These are phyloP conservation scores for Maudiozyma saulgeensis DNA, from an alignment of 805 yeast species.

Conservation along the genomic window DNA sequence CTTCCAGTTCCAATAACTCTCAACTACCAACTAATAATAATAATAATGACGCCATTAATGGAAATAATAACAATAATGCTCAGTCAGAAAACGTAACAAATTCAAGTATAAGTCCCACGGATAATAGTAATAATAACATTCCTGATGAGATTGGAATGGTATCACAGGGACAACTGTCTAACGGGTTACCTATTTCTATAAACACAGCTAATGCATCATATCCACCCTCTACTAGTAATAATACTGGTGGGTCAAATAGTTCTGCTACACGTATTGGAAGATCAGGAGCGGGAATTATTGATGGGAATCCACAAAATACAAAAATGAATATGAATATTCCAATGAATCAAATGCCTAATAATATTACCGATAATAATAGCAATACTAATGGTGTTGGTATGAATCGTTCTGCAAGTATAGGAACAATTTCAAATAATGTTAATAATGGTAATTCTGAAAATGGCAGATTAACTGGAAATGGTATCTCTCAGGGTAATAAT, in stretches of 20 bases:
- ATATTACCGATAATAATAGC: not conserved
- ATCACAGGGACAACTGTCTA: not conserved
- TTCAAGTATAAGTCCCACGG: not conserved
- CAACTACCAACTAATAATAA: not conserved
- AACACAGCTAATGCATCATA: not conserved
- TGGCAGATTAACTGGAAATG: too few relatives aligned
- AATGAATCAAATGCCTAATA: not conserved
- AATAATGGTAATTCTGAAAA: too few relatives aligned
- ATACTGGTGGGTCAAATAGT: too few relatives aligned
- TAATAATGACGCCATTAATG: not conserved
- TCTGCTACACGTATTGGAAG: too few relatives aligned
- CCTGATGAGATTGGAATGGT: not conserved
- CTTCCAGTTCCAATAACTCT: not conserved
- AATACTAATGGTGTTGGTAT: not conserved
- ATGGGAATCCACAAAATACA: not conserved
- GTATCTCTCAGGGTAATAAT: too few relatives aligned
- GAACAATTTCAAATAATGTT: too few relatives aligned
- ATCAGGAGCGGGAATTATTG: not conserved
- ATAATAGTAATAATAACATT: not conserved
- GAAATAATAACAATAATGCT: not conserved
- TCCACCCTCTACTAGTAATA: too few relatives aligned
- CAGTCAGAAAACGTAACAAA: not conserved
- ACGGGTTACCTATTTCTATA: not conserved
- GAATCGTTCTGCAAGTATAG: not conserved
- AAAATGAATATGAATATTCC: not conserved